phyloP scores from a whole-genome alignment of 345 rosid genomes.

The Jatropha curcas region DNA sequence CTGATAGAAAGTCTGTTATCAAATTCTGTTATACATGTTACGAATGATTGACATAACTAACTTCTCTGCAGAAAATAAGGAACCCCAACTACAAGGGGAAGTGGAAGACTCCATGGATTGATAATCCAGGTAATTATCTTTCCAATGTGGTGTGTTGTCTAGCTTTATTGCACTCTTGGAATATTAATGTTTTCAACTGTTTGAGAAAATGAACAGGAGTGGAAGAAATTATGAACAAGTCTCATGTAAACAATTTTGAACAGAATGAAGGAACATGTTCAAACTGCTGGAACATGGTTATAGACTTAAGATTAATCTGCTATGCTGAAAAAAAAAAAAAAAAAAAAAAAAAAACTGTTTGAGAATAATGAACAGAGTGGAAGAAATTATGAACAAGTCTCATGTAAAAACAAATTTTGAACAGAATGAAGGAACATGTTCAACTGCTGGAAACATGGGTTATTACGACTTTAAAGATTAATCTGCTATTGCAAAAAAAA shows the following conservation, averaged over 20 bases:
- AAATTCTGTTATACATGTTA: slow-evolving; percentile 9
- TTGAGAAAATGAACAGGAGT: background rate
- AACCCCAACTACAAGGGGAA: slow-evolving; percentile 57
- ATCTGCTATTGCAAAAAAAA: background rate
- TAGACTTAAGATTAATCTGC: background rate
- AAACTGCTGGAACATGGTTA: background rate
- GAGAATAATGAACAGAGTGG: background rate
- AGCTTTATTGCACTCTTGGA: background rate
- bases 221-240: background rate
- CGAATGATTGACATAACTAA: slow-evolving; percentile 4
- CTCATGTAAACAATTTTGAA: background rate
- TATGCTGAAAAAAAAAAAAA: too few relatives aligned
- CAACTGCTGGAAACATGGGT: background rate
- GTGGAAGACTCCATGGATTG: background rate
- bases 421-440: background rate
- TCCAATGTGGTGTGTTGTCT: background rate
- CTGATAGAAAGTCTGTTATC: background rate
- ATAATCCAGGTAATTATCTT: slow-evolving; percentile 51
- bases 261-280: background rate
- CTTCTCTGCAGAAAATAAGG: slow-evolving; percentile 58
- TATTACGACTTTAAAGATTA: background rate
- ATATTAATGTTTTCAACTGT: background rate
- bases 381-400: background rate
- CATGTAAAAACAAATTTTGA: background rate
- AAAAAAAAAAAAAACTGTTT: too few relatives aligned